Percentiles rank a stretch among this genome's conserved stretches.
Conservation (phyloP, 257 asterid species). For the Solanum boliviense region DNA sequence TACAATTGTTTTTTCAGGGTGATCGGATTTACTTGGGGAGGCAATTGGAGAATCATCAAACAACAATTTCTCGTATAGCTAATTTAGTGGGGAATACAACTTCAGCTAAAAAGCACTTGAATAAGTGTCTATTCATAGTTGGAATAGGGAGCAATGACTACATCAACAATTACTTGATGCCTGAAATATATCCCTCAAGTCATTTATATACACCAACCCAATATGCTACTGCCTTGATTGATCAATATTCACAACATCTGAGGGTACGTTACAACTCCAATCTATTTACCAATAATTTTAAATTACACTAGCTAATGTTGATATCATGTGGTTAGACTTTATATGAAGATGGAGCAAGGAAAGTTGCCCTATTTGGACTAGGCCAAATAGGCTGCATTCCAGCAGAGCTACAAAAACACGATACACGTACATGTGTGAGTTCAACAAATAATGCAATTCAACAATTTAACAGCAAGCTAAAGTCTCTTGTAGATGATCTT, state of each 20-base stretch:
- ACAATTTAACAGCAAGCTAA: constrained; percentile 21
- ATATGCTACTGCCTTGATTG: constrained; percentile 28
- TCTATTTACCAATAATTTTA: neutral
- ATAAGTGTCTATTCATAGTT: constrained; percentile 34
- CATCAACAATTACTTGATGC: constrained; percentile 35
- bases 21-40: neutral
- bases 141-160: constrained; percentile 57
- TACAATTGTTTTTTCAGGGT: constrained; percentile 9
- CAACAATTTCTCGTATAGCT: neutral
- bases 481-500: constrained; percentile 24
- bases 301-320: neutral
- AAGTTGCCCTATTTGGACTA: constrained; percentile 37
- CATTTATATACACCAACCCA: constrained; percentile 11
- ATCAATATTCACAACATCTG: constrained; percentile 7
- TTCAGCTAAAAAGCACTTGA: constrained; percentile 3
- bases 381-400: constrained; percentile 42
- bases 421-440: constrained; percentile 27
- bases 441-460: constrained; percentile 16
- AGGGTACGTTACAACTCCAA: neutral
- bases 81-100: neutral
- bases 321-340: constrained; percentile 14
- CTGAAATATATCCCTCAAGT: constrained; percentile 11
- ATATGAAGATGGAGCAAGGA: constrained; percentile 39
- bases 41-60: constrained; percentile 8
- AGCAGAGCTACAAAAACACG: neutral